Evolutionary conservation across 2,329 filamentous ascomycete genomes (phyloP).

Genomic region (Cladorrhinum sp.): DNA sequence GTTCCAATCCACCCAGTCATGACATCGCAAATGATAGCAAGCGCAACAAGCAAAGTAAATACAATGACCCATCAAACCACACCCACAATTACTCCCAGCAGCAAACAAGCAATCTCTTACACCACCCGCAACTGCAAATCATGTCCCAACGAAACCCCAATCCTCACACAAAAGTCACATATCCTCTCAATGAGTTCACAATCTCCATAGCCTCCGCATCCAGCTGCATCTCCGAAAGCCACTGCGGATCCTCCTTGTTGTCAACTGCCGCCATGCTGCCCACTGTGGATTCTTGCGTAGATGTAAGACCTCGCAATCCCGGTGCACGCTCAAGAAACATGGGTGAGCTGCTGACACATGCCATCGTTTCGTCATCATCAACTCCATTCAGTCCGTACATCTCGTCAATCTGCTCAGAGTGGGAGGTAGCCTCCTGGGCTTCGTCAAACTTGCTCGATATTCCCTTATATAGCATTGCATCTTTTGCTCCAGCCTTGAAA

Average conservation of each 20-base stretch:
- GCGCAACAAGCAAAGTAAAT: neutral
- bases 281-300: neutral
- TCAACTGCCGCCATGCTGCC: neutral
- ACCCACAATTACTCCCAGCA: too few relatives aligned
- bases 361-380: neutral
- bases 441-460: neutral
- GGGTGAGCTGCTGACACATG: neutral
- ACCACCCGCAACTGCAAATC: neutral
- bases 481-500: neutral
- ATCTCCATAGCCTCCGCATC: neutral
- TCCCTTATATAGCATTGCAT: neutral
- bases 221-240: neutral
- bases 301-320: neutral
- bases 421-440: neutral
- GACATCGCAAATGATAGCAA: neutral
- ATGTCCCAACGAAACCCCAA: neutral
- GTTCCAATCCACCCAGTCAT: too few relatives aligned
- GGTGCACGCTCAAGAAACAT: neutral
- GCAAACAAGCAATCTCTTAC: too few relatives aligned
- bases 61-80: too few relatives aligned
- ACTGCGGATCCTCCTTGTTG: neutral
- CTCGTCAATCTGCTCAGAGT: neutral
- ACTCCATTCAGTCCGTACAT: neutral
- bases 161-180: conserved; percentile 4
- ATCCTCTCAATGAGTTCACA: neutral